These are phyloP conservation scores for Ascochyta clinopodiicola DNA, from an alignment of 2,329 filamentous ascomycete genomes.

Conservation along the genomic window DNA sequence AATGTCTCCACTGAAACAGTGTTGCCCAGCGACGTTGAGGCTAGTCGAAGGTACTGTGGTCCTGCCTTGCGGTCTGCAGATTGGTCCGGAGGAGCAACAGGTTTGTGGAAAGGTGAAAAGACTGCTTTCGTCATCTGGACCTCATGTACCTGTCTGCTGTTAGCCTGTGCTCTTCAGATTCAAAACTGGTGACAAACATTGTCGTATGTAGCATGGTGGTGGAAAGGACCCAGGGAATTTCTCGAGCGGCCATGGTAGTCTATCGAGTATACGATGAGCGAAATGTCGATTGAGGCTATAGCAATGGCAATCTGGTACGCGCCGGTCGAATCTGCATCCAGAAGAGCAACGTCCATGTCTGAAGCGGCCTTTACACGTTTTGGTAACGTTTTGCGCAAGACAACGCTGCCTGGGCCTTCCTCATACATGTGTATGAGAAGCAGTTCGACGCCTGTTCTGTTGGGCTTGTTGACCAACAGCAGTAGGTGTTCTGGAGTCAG, in stretches of 20 bases:
- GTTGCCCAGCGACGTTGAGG: constrained; percentile 81
- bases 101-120: constrained; percentile 55
- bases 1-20: constrained; percentile 81
- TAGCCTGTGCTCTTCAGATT: background rate
- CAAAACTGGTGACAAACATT: constrained; percentile 52
- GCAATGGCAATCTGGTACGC: constrained; percentile 82
- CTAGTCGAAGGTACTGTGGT: constrained; percentile 74
- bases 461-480: constrained; percentile 62
- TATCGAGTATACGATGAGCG: constrained; percentile 78
- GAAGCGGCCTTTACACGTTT: constrained; percentile 75
- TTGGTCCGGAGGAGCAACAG: constrained; percentile 28
- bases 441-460: constrained; percentile 62
- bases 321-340: constrained; percentile 64
- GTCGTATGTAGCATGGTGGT: constrained; percentile 58
- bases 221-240: constrained; percentile 57
- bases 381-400: constrained; percentile 66
- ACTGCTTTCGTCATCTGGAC: constrained; percentile 65
- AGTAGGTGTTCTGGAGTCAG: constrained; percentile 61
- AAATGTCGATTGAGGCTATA: constrained; percentile 79
- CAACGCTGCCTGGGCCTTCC: constrained; percentile 57
- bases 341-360: constrained; percentile 76
- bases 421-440: constrained; percentile 66
- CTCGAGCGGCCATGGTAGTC: constrained; percentile 65
- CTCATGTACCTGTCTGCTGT: constrained; percentile 47
- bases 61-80: constrained; percentile 34